Evolutionary conservation across 257 asterid species (phyloP).

Genomic region (Sherardia arvensis): DNA sequence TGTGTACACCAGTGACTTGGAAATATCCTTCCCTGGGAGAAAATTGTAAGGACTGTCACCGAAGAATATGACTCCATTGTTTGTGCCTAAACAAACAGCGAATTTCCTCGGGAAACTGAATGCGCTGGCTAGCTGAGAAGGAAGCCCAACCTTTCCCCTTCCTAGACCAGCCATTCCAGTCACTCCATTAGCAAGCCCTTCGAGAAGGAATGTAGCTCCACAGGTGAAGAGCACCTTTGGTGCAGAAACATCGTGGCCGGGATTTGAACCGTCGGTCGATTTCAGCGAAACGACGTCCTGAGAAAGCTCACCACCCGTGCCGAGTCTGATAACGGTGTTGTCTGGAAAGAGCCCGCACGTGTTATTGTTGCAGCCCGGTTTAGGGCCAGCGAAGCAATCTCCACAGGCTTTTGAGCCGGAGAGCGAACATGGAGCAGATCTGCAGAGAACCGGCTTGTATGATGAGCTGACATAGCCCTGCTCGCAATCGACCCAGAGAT

Average conservation of each 20-base stretch:
- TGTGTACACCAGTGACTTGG: conserved; percentile 29
- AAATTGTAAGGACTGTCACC: conserved; percentile 54
- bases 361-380: conserved; percentile 20
- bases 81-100: conserved; percentile 25
- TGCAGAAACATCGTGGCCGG: conserved; percentile 15
- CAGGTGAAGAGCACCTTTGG: conserved; percentile 9
- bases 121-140: conserved; percentile 9
- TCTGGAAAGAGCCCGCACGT: conserved; percentile 11
- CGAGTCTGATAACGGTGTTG: conserved; percentile 2
- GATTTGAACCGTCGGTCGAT: conserved; percentile 22
- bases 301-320: conserved; percentile 14
- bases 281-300: conserved; percentile 15
- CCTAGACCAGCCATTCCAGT: conserved; percentile 19
- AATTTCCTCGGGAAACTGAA: conserved; percentile 13
- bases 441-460: conserved; percentile 5
- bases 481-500: conserved; percentile 26
- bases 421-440: conserved; percentile 6
- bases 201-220: conserved; percentile 8
- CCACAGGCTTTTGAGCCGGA: conserved; percentile 5
- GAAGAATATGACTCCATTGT: conserved; percentile 39
- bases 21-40: conserved; percentile 27
- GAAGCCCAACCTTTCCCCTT: conserved; percentile 9
- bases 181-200: conserved; percentile 15
- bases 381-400: not conserved
- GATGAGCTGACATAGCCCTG: conserved; percentile 17